Evolutionary conservation across 1,284 basidiomycete species (phyloP).

Genomic region (Chalciporus sp.): DNA sequence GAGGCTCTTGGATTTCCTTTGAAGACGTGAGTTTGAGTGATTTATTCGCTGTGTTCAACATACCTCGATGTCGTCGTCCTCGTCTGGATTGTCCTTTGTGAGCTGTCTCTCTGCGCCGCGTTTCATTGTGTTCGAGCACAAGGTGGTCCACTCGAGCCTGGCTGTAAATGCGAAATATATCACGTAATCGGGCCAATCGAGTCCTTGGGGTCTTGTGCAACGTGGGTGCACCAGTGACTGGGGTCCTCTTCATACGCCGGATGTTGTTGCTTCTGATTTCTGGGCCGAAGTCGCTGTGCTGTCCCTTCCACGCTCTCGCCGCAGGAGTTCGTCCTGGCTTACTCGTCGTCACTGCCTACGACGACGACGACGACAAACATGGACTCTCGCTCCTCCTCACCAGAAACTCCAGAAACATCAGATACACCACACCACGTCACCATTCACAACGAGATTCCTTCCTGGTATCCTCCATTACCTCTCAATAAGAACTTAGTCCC

Average conservation of each 20-base stretch:
- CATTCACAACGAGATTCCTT: conserved; percentile 55
- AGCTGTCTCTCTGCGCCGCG: conserved; percentile 75
- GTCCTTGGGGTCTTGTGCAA: conserved; percentile 17
- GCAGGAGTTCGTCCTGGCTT: conserved; percentile 5
- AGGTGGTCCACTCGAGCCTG: conserved; percentile 1
- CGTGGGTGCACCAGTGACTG: neutral
- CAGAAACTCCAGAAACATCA: conserved; percentile 65
- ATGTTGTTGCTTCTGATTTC: neutral
- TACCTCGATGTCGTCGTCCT: conserved; percentile 39
- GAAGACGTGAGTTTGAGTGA: conserved; percentile 9
- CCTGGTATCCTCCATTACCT: conserved; percentile 58
- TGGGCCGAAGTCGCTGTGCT: neutral
- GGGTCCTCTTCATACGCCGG: conserved; percentile 12
- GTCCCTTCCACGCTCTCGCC: neutral
- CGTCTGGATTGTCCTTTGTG: conserved; percentile 56
- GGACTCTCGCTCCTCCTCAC: conserved; percentile 69
- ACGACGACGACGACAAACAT: conserved; percentile 60
- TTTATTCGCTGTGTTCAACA: conserved; percentile 5
- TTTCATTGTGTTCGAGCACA: conserved; percentile 52
- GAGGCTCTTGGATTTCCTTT: conserved; percentile 45
- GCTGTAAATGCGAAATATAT: conserved; percentile 15
- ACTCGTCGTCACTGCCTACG: conserved; percentile 45
- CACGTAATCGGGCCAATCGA: conserved; percentile 18
- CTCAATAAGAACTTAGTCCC: conserved; percentile 42
- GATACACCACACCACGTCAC: conserved; percentile 51